A percentile compares a stretch with the other conserved stretches of the same genome.
Conservation (phyloP, 768 basidiomycete species). For the Auricularia sp. region DNA sequence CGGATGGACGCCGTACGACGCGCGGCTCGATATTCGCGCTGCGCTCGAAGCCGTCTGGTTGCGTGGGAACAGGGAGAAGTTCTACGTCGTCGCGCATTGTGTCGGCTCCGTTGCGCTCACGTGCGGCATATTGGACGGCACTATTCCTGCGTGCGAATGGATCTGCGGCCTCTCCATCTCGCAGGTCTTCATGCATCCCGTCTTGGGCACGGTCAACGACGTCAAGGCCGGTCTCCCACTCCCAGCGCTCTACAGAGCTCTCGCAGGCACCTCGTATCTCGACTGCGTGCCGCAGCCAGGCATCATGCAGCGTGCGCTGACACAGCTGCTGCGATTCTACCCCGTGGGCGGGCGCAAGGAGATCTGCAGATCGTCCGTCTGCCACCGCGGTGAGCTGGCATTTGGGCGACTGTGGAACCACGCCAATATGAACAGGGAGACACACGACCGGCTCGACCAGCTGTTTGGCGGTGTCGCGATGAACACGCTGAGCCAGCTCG, state of each 20-base stretch:
- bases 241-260: not conserved
- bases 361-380: not conserved
- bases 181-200: slow-evolving; percentile 4
- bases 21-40: slow-evolving; percentile 1
- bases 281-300: not conserved
- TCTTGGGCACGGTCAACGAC: slow-evolving; percentile 1
- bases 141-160: not conserved
- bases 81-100: slow-evolving; percentile 1
- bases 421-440: slow-evolving; percentile 1
- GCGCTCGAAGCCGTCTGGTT: not conserved
- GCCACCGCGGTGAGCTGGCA: not conserved
- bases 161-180: not conserved
- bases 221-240: not conserved
- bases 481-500: not conserved
- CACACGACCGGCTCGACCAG: slow-evolving; percentile 4
- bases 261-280: not conserved
- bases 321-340: not conserved
- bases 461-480: slow-evolving; percentile 1
- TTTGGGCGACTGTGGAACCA: slow-evolving; percentile 4
- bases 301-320: not conserved
- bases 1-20: not conserved
- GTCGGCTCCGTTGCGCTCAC: slow-evolving; percentile 1
- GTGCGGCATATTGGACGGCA: slow-evolving; percentile 1
- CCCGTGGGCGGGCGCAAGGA: slow-evolving; percentile 1
- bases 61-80: not conserved